A percentile compares a stretch with the other conserved stretches of the same genome.
These are phyloP conservation scores for Volutella citrinella DNA, from an alignment of 2,329 filamentous ascomycete genomes.

Conservation along the genomic window DNA sequence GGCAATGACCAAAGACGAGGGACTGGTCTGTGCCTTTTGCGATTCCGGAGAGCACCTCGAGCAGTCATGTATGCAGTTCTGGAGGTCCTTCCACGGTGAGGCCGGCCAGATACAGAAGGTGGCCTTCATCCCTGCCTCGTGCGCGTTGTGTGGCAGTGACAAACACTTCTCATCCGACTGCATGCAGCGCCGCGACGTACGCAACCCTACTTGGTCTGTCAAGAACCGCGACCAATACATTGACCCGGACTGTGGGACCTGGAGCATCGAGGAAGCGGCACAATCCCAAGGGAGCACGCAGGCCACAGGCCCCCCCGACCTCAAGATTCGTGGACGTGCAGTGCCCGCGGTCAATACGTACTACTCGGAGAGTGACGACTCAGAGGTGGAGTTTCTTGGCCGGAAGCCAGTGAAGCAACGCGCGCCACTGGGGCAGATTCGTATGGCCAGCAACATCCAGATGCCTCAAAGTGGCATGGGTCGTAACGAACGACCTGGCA, in stretches of 20 bases:
- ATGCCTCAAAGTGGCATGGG: slow-evolving; percentile 25
- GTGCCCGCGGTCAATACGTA: slow-evolving; percentile 37
- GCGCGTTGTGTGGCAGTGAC: slow-evolving; percentile 52
- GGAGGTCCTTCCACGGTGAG: slow-evolving; percentile 52
- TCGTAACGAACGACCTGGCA: slow-evolving; percentile 10
- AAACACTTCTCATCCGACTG: slow-evolving; percentile 60
- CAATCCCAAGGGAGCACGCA: slow-evolving; percentile 20
- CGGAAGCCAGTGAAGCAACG: slow-evolving; percentile 30
- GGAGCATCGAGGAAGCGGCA: slow-evolving; percentile 35
- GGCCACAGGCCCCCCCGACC: slow-evolving; percentile 22
- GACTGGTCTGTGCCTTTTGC: slow-evolving; percentile 60
- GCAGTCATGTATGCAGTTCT: slow-evolving; percentile 56
- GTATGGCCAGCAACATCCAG: slow-evolving; percentile 39
- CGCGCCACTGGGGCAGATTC: slow-evolving; percentile 32
- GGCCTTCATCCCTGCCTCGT: slow-evolving; percentile 47
- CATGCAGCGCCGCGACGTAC: slow-evolving; percentile 20
- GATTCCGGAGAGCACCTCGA: slow-evolving; percentile 55
- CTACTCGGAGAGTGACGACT: slow-evolving; percentile 47
- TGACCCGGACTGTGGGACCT: slow-evolving; percentile 39
- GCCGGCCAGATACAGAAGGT: slow-evolving; percentile 45
- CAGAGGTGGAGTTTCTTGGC: slow-evolving; percentile 43
- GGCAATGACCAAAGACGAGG: slow-evolving; percentile 47
- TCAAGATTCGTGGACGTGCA: slow-evolving; percentile 33
- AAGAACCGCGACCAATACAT: slow-evolving; percentile 48
- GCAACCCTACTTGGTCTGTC: slow-evolving; percentile 50